These are phyloP conservation scores for Phytophthora cryptogea DNA, from an alignment of 352 stramenopile species.

Conservation along the genomic window DNA sequence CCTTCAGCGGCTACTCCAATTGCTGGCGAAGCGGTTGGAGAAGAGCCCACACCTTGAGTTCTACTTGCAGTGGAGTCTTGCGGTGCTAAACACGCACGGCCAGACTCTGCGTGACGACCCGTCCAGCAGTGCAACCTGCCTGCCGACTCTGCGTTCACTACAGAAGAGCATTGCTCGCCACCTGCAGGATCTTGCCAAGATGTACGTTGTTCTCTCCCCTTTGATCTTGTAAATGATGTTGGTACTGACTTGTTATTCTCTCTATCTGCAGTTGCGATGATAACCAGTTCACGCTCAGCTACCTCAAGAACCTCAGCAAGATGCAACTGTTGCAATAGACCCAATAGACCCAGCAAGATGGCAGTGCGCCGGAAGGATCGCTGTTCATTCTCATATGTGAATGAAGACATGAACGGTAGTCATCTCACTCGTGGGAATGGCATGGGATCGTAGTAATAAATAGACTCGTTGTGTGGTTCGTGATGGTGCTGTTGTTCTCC, in stretches of 20 bases:
- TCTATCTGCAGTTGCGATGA: slow-evolving; percentile 76
- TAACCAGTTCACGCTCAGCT: slow-evolving; percentile 90
- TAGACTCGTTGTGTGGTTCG: slow-evolving; percentile 49
- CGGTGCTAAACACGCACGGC: slow-evolving; percentile 94
- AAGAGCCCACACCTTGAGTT: slow-evolving; percentile 97
- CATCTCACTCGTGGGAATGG: slow-evolving; percentile 1
- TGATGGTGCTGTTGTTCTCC: slow-evolving; percentile 8
- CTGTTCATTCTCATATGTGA: slow-evolving; percentile 16
- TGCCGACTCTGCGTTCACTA: slow-evolving; percentile 82
- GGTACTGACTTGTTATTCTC: slow-evolving; percentile 16
- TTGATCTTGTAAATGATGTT: slow-evolving; percentile 9
- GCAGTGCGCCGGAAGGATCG: slow-evolving; percentile 26
- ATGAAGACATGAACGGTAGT: not conserved
- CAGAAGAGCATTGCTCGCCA: slow-evolving; percentile 89
- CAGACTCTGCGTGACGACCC: slow-evolving; percentile 78
- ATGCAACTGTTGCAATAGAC: slow-evolving; percentile 49
- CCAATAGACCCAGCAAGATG: slow-evolving; percentile 33
- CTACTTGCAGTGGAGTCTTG: slow-evolving; percentile 96
- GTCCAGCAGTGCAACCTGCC: slow-evolving; percentile 64
- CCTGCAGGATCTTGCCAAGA: slow-evolving; percentile 82
- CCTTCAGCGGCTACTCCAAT: slow-evolving; percentile 91
- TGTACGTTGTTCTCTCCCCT: slow-evolving; percentile 56
- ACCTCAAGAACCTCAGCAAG: slow-evolving; percentile 74
- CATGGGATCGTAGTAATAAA: slow-evolving; percentile 47
- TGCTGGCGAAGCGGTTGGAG: slow-evolving; percentile 93